Evolutionary conservation across 2,329 filamentous ascomycete species (phyloP).

Genomic region (Diaporthe humulicola): DNA sequence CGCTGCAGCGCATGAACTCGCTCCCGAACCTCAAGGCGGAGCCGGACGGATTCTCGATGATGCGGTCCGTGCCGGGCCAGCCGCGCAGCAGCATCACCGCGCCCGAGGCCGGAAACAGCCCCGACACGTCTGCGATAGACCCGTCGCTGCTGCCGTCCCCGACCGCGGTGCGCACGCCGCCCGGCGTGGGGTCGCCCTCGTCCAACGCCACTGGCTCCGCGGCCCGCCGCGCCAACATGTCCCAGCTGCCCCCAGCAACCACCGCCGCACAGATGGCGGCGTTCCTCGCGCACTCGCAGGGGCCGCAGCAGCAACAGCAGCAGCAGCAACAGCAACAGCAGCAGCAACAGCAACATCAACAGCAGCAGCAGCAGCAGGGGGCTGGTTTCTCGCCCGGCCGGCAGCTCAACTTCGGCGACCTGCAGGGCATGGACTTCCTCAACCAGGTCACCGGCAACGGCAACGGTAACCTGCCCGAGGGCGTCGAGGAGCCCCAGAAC

Average conservation of each 20-base stretch:
- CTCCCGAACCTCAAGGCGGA: slow-evolving; percentile 53
- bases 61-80: slow-evolving; percentile 57
- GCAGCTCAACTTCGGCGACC: slow-evolving; percentile 57
- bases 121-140: slow-evolving; percentile 54
- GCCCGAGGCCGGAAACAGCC: slow-evolving; percentile 47
- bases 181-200: slow-evolving; percentile 45
- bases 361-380: slow-evolving; percentile 51
- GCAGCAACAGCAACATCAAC: slow-evolving; percentile 51
- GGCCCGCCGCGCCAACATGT: slow-evolving; percentile 45
- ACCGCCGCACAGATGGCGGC: slow-evolving; percentile 42
- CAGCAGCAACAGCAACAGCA: slow-evolving; percentile 52
- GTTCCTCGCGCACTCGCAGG: slow-evolving; percentile 32
- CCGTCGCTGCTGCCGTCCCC: slow-evolving; percentile 62
- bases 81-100: slow-evolving; percentile 54
- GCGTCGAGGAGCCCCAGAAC: slow-evolving; percentile 41
- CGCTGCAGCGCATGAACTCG: slow-evolving; percentile 47
- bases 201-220: slow-evolving; percentile 42
- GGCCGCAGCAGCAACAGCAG: slow-evolving; percentile 43
- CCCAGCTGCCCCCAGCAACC: slow-evolving; percentile 44
- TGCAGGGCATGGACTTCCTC: slow-evolving; percentile 68
- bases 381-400: slow-evolving; percentile 41
- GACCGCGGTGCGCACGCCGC: slow-evolving; percentile 52
- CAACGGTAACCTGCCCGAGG: slow-evolving; percentile 32
- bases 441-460: slow-evolving; percentile 50
- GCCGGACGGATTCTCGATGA: slow-evolving; percentile 53